Conservation (phyloP, 495 filamentous ascomycete genomes). For the Talaromyces nanjingensis region DNA sequence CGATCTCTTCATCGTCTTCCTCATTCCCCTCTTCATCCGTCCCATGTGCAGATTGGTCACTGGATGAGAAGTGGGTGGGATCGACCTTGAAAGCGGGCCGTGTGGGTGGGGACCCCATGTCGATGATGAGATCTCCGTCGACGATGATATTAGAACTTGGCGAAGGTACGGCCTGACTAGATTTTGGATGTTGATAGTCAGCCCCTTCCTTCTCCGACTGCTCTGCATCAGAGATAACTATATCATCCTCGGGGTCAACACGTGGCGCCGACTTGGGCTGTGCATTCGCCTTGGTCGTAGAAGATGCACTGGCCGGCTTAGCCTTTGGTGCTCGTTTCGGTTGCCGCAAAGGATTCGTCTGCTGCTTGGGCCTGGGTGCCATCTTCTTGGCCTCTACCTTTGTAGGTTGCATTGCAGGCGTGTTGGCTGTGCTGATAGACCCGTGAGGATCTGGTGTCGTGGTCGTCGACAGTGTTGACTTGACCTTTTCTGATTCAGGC, state of each 20-base stretch:
- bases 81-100: conserved; percentile 31
- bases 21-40: conserved; percentile 23
- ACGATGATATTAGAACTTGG: conserved; percentile 40
- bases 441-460: conserved; percentile 32
- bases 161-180: conserved; percentile 30
- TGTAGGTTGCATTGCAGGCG: conserved; percentile 17
- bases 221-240: conserved; percentile 16
- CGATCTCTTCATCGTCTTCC: conserved; percentile 32
- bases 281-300: conserved; percentile 8
- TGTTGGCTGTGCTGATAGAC: conserved; percentile 26
- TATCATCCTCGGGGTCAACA: conserved; percentile 18
- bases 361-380: conserved; percentile 24
- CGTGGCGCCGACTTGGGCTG: conserved; percentile 6
- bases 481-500: conserved; percentile 25
- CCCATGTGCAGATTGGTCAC: conserved; percentile 28
- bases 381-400: conserved; percentile 22
- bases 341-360: conserved; percentile 30
- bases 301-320: conserved; percentile 12
- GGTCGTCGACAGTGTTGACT: conserved; percentile 26
- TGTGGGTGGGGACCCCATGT: conserved; percentile 42
- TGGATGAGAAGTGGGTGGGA: conserved; percentile 36
- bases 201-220: conserved; percentile 29
- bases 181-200: conserved; percentile 12
- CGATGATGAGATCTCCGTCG: conserved; percentile 42
- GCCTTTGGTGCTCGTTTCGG: conserved; percentile 19